Evolutionary conservation across 1,139 yeast species (phyloP).

Genomic region (Blastobotrys proliferans): DNA sequence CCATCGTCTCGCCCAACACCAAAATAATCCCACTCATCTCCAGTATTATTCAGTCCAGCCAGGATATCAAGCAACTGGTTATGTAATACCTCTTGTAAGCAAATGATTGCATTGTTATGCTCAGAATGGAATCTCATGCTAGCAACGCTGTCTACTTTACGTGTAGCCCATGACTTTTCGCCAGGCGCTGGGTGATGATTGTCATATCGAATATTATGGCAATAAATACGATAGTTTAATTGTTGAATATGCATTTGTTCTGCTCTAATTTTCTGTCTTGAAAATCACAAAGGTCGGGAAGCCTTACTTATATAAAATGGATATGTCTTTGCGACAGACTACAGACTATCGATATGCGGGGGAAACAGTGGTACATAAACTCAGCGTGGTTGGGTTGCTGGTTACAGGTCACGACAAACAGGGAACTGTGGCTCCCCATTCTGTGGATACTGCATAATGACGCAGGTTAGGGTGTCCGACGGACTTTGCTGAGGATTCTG

Average conservation of each 20-base stretch:
- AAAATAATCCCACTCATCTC: constrained; percentile 39
- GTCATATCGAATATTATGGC: constrained; percentile 52
- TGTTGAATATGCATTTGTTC: constrained; percentile 10
- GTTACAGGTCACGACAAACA: too few relatives aligned
- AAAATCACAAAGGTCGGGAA: too few relatives aligned
- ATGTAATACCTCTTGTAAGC: constrained; percentile 53
- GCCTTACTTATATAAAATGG: too few relatives aligned
- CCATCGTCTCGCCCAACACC: constrained; percentile 52
- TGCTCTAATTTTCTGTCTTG: too few relatives aligned
- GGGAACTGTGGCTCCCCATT: too few relatives aligned
- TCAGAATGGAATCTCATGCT: constrained; percentile 42
- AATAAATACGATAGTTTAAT: constrained; percentile 42
- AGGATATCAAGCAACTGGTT: constrained; percentile 50
- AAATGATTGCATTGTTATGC: constrained; percentile 37
- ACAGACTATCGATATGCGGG: too few relatives aligned
- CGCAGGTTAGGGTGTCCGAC: too few relatives aligned
- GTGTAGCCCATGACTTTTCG: constrained; percentile 45
- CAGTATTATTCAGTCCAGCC: constrained; percentile 21
- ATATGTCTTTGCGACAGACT: too few relatives aligned
- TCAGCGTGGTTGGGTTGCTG: too few relatives aligned
- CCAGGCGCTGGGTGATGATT: constrained; percentile 28
- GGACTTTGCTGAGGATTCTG: too few relatives aligned
- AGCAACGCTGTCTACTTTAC: constrained; percentile 39
- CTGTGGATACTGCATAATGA: too few relatives aligned
- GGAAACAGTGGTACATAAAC: too few relatives aligned